Base-by-base conservation (phyloP, 805 yeast genomes). In the Saccharomycopsis sp. region DNA sequence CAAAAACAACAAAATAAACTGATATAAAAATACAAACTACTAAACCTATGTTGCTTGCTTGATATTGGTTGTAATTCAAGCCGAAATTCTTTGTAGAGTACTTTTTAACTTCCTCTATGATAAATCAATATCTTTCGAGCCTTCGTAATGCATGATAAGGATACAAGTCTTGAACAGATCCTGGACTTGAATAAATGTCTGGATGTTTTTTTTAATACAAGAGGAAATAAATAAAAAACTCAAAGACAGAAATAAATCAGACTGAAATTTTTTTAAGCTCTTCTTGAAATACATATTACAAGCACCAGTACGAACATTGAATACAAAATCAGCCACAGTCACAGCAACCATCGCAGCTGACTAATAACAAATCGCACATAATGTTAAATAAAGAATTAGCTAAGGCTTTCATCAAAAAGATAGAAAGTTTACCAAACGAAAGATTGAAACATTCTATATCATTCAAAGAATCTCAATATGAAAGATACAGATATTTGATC, bases 371-470 rank as follows among this genome's bases (percentile, higher is more conserved):
- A 4, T 7, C 7, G 16, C 48, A 44, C 8, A 44, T 7, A 44
- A 44, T 44, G 48, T 16, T 8, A 12, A 44, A 20, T 12, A 53
- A 50, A 18, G 83, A 80, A 62, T 73, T 82, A 41, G 82, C 84
- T 2, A 80, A 79, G 65, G 78, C 79, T 62, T 77, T 87, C 53
- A 79, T 87, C 34, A 74, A 75, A 37, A 71, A 83, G 12, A 70
- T 87, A 53, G 84, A 83, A 62, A 78, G 78, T 21, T 75, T 86
- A 50, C 95, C 95, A 15, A 76, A 79, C 59, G 94, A 87, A 64
- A 78, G 84, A 60, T 76, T 88, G 54, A 79, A 79, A 64, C 89
- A 85, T 67, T 76, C 83, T 61, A 82, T 87, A 0, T 84, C 89
- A 3, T 85, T 87, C 72, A 87, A 83, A 66, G 84, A 81, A 51